Percentiles rank a stretch among this genome's conserved stretches.
These are phyloP conservation scores for Handroanthus guayacan DNA, from an alignment of 257 asterid genomes.

Conservation along the genomic window DNA sequence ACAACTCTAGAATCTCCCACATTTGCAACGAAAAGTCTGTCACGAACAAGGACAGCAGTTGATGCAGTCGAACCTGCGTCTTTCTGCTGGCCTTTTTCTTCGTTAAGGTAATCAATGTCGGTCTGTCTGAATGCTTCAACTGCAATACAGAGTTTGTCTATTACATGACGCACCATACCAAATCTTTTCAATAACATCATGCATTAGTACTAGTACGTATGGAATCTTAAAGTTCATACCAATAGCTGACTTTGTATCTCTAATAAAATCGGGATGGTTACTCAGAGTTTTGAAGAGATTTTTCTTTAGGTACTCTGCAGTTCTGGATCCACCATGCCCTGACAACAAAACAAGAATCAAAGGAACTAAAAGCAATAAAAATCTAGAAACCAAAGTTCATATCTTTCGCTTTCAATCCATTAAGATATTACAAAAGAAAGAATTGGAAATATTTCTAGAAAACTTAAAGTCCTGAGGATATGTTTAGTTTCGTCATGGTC, in stretches of 20 bases:
- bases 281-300: conserved; percentile 73
- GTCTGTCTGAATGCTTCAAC: conserved; percentile 75
- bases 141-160: conserved; percentile 47
- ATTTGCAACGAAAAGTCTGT: conserved; percentile 71
- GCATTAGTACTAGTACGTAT: neutral
- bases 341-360: conserved; percentile 25
- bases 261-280: conserved; percentile 73
- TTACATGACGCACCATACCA: conserved; percentile 28
- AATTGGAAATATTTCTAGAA: neutral
- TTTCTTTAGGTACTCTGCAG: conserved; percentile 80
- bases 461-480: too few species aligned
- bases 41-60: conserved; percentile 74
- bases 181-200: conserved; percentile 3
- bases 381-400: neutral
- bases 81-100: conserved; percentile 70
- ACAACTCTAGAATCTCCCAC: conserved; percentile 91
- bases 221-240: conserved; percentile 49
- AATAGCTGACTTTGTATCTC: conserved; percentile 73
- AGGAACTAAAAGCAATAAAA: conserved; percentile 5
- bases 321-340: conserved; percentile 89
- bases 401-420: neutral
- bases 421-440: neutral
- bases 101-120: conserved; percentile 68
- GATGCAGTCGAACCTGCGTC: conserved; percentile 92
- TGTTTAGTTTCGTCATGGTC: too few species aligned